A percentile compares a stretch with the other conserved stretches of the same genome.
Conservation (phyloP, 352 stramenopile species). For the Phytophthora citrophthora region DNA sequence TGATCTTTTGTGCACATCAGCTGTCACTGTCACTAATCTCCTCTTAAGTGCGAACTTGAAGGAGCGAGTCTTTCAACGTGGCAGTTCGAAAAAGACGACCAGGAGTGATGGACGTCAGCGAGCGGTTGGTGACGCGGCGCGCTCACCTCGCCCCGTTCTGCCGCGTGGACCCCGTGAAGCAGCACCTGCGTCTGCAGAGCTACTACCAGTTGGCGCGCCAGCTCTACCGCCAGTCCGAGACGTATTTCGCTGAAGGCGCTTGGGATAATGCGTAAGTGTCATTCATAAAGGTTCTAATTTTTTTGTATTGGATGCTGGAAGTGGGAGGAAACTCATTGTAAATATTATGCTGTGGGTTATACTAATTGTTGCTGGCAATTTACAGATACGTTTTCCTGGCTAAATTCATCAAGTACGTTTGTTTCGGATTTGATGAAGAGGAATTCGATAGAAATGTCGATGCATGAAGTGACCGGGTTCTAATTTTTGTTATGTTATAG, state of each 20-base stretch:
- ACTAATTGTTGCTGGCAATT: neutral
- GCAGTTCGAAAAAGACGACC: slow-evolving; percentile 34
- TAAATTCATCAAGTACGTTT: slow-evolving; percentile 79
- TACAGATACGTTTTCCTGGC: slow-evolving; percentile 84
- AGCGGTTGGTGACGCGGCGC: slow-evolving; percentile 67
- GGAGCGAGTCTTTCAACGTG: slow-evolving; percentile 14
- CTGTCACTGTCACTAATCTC: neutral
- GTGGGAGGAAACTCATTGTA: neutral
- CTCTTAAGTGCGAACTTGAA: slow-evolving; percentile 41
- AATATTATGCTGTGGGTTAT: neutral
- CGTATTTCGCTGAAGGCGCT: slow-evolving; percentile 61
- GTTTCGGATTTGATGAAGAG: neutral
- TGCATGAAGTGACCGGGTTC: slow-evolving; percentile 16
- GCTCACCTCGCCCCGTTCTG: slow-evolving; percentile 66
- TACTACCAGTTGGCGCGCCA: slow-evolving; percentile 80
- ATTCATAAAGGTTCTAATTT: slow-evolving; percentile 39
- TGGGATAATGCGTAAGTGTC: slow-evolving; percentile 78
- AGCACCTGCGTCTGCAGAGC: slow-evolving; percentile 63
- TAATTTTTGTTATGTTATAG: slow-evolving; percentile 44
- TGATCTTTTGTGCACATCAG: slow-evolving; percentile 11
- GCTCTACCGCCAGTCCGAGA: slow-evolving; percentile 78
- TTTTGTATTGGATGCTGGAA: slow-evolving; percentile 15
- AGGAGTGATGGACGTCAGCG: slow-evolving; percentile 41
- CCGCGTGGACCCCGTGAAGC: slow-evolving; percentile 66
- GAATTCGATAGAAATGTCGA: slow-evolving; percentile 6